phyloP scores from a whole-genome alignment of 495 filamentous ascomycete species.

The Usnea hakonensis region DNA sequence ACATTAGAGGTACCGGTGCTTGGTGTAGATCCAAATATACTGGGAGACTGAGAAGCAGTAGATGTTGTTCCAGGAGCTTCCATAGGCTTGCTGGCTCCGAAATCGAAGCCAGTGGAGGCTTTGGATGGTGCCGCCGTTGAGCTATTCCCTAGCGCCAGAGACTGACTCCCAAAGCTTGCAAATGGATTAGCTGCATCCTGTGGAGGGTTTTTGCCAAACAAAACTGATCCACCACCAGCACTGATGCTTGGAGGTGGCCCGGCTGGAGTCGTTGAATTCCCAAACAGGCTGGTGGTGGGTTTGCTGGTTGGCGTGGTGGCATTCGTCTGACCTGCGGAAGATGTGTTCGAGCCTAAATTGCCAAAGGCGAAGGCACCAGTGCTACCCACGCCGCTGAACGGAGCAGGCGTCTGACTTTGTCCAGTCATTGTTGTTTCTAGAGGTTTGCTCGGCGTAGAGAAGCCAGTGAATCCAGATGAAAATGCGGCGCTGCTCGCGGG shows the following conservation, averaged over 20 bases:
- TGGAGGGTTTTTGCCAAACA: slow-evolving; percentile 15
- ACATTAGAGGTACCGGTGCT: slow-evolving; percentile 14
- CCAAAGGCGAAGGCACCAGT: slow-evolving; percentile 13
- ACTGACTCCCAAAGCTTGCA: neutral
- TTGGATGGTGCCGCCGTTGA: slow-evolving; percentile 17
- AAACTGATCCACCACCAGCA: slow-evolving; percentile 5
- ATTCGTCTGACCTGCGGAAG: slow-evolving; percentile 12
- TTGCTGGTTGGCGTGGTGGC: slow-evolving; percentile 26
- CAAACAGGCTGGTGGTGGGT: slow-evolving; percentile 15
- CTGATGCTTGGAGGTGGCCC: slow-evolving; percentile 29
- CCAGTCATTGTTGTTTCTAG: slow-evolving; percentile 31
- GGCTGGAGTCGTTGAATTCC: slow-evolving; percentile 34
- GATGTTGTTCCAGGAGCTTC: slow-evolving; percentile 2
- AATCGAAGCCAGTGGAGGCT: slow-evolving; percentile 12
- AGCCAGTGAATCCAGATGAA: slow-evolving; percentile 28
- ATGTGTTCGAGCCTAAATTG: slow-evolving; percentile 15
- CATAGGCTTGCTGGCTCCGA: slow-evolving; percentile 3
- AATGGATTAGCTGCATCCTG: slow-evolving; percentile 10
- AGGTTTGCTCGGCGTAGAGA: slow-evolving; percentile 36
- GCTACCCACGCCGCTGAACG: slow-evolving; percentile 43
- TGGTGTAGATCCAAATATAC: slow-evolving; percentile 13
- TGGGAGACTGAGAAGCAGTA: slow-evolving; percentile 3
- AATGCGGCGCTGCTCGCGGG: slow-evolving; percentile 25
- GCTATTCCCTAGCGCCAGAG: neutral
- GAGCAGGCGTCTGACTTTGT: slow-evolving; percentile 32